Evolutionary conservation across 2,329 filamentous ascomycete genomes (phyloP).

Genomic region (Calycina marina): DNA sequence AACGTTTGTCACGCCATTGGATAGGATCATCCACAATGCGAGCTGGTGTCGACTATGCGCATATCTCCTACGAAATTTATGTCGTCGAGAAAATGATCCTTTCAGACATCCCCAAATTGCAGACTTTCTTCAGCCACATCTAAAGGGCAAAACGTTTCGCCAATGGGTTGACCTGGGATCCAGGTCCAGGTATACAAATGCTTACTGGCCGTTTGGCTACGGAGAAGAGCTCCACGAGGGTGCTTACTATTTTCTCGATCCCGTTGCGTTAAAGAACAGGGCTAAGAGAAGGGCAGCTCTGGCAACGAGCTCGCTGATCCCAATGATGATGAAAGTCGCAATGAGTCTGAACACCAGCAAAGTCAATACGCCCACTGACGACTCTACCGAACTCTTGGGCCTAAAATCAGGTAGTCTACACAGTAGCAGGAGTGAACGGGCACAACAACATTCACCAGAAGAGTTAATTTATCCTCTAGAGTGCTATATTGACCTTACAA

Average conservation of each 20-base stretch:
- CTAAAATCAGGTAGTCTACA: no score
- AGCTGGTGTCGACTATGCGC: slow-evolving; percentile 1
- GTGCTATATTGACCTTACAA: neutral
- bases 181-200: neutral
- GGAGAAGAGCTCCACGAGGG: neutral
- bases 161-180: neutral
- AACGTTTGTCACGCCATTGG: neutral
- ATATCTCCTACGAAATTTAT: neutral
- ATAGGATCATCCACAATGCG: neutral
- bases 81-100: neutral
- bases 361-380: neutral
- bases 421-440: no score
- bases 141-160: neutral
- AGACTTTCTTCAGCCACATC: neutral
- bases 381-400: neutral
- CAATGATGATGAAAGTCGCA: slow-evolving; percentile 1
- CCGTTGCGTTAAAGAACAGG: neutral
- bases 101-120: neutral
- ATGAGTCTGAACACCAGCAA: neutral
- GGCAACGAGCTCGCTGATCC: neutral
- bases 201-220: neutral
- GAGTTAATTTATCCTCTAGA: neutral
- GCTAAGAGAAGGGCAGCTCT: neutral
- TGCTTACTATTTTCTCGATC: neutral
- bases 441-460: neutral